Evolutionary conservation across 2,329 filamentous ascomycete species (phyloP), one percentile per base, ranked within the genome.

Genomic region (Pseudogymnoascus sp.): DNA sequence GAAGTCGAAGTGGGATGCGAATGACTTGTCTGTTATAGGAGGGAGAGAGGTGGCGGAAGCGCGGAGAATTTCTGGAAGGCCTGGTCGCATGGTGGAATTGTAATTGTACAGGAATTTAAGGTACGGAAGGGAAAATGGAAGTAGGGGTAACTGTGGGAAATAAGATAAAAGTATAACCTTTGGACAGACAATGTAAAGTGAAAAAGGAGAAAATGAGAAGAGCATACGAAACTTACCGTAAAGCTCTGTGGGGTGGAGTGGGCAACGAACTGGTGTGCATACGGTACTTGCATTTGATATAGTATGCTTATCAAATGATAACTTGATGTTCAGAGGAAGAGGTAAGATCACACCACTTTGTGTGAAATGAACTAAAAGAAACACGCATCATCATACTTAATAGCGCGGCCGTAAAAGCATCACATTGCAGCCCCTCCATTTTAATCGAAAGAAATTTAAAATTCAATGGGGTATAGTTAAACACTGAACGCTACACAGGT

Each of bases 41-140:
- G 76, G 76, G 17, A 78, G 72, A 6, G 74, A 74, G 44, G 70
- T 72, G n/a, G 74, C 72, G 5, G 74, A 71, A n/a, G 68, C 66
- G 47, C 71, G 71, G 59, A 78, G 71, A 15, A 75, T 66, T 23
- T 73, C 70, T 63, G 75, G 70, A 40, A 77, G 19, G 33, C 21
- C 17, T 10, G 47, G 23, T 2, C 47, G 47, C 47, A 53, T 53
- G 47, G 47, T 17, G 40, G 38, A 10, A 42, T 42, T 13, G 6
- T 42, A 42, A 13, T 42, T 21, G 10, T 19, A 21, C 3, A 9
- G 9, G 9, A 2, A 7, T 13, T 17, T 42, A 17, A 40, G 36
- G 2, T 3, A 17, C 8, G 36, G 15, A 40, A 17, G n/a, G n/a
- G n/a, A 9, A 40, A 40, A 17, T 6, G 36, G 15, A 13, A 38